Percentiles rank a stretch among this genome's conserved stretches.
These are phyloP conservation scores for Schizopora paradoxa DNA, from an alignment of 1,284 basidiomycete genomes.

Conservation along the genomic window DNA sequence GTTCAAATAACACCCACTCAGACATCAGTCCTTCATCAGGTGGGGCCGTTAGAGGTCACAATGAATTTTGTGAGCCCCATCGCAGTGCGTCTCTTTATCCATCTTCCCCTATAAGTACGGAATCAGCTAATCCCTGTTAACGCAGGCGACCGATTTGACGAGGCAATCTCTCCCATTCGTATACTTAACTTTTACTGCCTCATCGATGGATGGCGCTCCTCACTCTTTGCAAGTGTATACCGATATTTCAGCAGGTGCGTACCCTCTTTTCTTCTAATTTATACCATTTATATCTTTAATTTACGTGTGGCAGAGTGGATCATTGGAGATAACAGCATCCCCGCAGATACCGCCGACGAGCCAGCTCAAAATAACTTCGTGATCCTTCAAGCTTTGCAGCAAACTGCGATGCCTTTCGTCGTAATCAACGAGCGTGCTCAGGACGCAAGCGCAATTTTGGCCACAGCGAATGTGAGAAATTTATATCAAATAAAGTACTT, in stretches of 20 bases:
- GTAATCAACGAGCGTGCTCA: neutral
- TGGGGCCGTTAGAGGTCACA: conserved; percentile 32
- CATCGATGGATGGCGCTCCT: neutral
- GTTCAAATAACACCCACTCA: conserved; percentile 19
- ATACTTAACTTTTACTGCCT: conserved; percentile 8
- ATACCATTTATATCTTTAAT: neutral
- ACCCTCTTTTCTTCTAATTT: neutral
- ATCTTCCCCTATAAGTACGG: conserved; percentile 5
- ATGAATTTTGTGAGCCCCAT: conserved; percentile 13
- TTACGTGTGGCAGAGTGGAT: neutral
- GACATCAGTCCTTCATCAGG: conserved; percentile 47
- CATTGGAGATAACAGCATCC: neutral
- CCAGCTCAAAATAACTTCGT: neutral
- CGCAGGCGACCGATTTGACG: neutral
- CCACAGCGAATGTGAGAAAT: conserved; percentile 25
- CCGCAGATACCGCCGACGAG: conserved; percentile 14
- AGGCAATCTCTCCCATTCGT: conserved; percentile 11
- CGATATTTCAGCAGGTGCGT: conserved; percentile 7
- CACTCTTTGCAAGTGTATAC: neutral
- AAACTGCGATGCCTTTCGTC: neutral
- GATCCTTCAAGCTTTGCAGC: neutral
- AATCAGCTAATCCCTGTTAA: conserved; percentile 7
- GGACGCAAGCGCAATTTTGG: conserved; percentile 28
- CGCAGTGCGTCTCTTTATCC: conserved; percentile 4
- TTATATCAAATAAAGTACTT: conserved; percentile 24